Percentiles rank a stretch among this genome's conserved stretches.
These are phyloP conservation scores for Solanum bulbocastanum DNA, from an alignment of 257 asterid genomes.

Conservation along the genomic window DNA sequence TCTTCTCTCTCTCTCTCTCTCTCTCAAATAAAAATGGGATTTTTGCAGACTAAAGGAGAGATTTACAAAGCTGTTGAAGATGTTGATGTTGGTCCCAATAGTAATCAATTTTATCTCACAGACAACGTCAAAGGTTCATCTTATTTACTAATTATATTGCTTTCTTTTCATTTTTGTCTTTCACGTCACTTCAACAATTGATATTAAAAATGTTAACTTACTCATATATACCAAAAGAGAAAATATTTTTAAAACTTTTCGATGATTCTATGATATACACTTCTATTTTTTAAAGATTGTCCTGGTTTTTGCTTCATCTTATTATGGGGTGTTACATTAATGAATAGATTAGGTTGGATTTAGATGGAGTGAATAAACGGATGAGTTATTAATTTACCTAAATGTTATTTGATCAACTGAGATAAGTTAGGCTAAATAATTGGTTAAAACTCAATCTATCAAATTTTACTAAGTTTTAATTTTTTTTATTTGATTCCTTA, in stretches of 20 bases:
- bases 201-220: background rate
- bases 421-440: background rate
- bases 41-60: conserved; percentile 41
- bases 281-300: background rate
- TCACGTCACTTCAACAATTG: background rate
- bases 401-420: background rate
- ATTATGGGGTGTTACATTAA: background rate
- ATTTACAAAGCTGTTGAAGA: conserved; percentile 49
- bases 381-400: background rate
- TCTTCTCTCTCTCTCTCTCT: background rate
- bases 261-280: background rate
- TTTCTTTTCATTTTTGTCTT: background rate
- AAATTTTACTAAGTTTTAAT: background rate
- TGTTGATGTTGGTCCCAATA: conserved; percentile 61
- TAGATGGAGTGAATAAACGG: background rate
- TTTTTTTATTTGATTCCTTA: background rate
- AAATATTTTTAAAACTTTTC: background rate
- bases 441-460: background rate
- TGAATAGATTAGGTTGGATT: background rate
- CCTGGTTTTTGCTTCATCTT: background rate
- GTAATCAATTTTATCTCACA: conserved; percentile 46
- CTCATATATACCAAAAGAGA: background rate
- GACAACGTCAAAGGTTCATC: conserved; percentile 74
- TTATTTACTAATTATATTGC: no score
- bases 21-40: conserved; percentile 25